Base-by-base conservation (phyloP, 2,329 filamentous ascomycete species). In the Stachybotrys echinatus region DNA sequence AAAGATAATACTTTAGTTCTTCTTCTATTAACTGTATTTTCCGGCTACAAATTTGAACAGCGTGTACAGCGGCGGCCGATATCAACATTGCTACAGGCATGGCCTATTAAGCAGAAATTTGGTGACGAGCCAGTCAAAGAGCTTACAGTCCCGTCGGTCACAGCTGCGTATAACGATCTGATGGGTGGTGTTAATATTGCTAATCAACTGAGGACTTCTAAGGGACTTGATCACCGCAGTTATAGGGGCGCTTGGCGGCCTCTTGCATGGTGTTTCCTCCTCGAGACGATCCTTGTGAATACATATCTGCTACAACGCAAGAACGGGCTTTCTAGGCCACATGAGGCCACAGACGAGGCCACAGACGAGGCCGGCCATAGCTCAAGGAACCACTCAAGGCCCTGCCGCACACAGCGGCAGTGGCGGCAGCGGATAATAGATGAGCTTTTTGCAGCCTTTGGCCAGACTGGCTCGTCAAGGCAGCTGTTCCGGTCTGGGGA, bases 1-100 rank as follows among this genome's bases (percentile, higher is more conserved):
- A 54, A 57, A 12, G 53, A 57, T 54, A 57, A 49, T 23, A 14
- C 42, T 10, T 20, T 54, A 12, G 43, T 57, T 8, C 43, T 57
- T 17, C 48, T 57, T 14, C 4, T 53, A 21, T 46, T 22, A 14
- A 52, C 50, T 40, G 23, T 52, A 6, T 49, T 37, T 12, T 49
- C 20, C 5, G 42, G 50, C 2, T 19, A 43, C 17, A 17, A 50
- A 22, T 38, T 50, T 46, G 22, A 42, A 14, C 3, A 49, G 12
- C 21, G 37, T 19, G 4, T 39, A 8, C 39, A 40, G 22, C 45
- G 46, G 47, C 45, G 37, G 39, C 53, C 47, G 21, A 43, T 37
- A 48, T 19, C 22, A 48, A 37, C 43, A 21, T 12, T 40, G 22
- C n/a, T n/a, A n/a, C 31, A 22, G 18, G 42, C 39, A 48, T 40